Conservation (phyloP, 306 rosid genomes). For the Pyrus betulifolia region DNA sequence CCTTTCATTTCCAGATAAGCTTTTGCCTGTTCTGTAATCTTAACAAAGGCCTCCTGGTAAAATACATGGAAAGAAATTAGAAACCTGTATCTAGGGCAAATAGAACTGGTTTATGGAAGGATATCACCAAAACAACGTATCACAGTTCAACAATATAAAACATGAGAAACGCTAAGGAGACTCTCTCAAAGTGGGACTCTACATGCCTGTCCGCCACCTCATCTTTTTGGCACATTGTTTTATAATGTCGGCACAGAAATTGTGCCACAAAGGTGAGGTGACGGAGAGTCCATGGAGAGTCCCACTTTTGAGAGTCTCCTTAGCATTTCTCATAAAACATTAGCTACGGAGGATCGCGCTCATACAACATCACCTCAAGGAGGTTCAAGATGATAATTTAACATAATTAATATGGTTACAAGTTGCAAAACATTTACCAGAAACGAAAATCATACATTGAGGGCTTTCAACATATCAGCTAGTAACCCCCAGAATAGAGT, state of each 20-base stretch:
- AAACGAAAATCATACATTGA: neutral
- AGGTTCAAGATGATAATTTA: neutral
- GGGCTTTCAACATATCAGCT: neutral
- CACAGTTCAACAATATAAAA: neutral
- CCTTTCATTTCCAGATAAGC: constrained; percentile 91
- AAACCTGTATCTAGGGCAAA: neutral
- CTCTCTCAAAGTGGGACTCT: no score
- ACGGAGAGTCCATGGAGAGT: no score
- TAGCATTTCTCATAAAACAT: neutral
- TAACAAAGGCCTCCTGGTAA: constrained; percentile 93
- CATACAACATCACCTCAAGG: neutral
- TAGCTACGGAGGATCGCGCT: neutral
- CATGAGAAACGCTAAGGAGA: no score
- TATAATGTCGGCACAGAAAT: no score
- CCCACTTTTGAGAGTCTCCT: no score
- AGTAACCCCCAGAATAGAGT: neutral
- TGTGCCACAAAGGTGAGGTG: no score
- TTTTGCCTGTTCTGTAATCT: constrained; percentile 94
- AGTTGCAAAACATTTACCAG: neutral
- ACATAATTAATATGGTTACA: neutral
- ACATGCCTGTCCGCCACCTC: no score
- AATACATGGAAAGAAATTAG: constrained; percentile 28
- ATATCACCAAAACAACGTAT: neutral
- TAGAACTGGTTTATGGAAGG: neutral
- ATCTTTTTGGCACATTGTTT: no score